Evolutionary conservation across 768 basidiomycete species (phyloP).

Genomic region (Amanita pallidorosea): DNA sequence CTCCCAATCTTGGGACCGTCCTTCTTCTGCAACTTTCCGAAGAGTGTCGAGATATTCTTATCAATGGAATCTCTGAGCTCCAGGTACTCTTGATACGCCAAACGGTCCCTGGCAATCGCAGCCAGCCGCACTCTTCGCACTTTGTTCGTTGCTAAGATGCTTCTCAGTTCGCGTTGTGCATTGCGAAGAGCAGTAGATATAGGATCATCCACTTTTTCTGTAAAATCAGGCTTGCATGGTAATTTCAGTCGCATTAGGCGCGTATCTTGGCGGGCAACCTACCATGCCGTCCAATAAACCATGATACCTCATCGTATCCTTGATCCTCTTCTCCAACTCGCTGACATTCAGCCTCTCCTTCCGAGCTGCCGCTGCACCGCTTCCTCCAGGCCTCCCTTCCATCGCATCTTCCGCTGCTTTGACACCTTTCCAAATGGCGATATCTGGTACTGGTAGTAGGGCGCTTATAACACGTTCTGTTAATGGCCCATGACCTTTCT

Average conservation of each 20-base stretch:
- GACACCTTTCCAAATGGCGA: conserved; percentile 59
- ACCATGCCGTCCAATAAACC: conserved; percentile 62
- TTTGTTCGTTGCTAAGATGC: conserved; percentile 75
- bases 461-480: conserved; percentile 79
- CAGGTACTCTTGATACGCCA: conserved; percentile 88
- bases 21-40: conserved; percentile 76
- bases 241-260: background rate
- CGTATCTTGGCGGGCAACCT: conserved; percentile 19
- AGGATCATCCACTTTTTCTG: conserved; percentile 83
- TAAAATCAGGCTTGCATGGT: conserved; percentile 52
- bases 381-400: conserved; percentile 75
- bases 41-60: conserved; percentile 66
- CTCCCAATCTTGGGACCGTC: conserved; percentile 65
- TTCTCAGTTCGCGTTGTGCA: conserved; percentile 72
- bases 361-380: conserved; percentile 65
- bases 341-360: conserved; percentile 69
- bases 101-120: conserved; percentile 70
- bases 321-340: conserved; percentile 66
- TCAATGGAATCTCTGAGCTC: conserved; percentile 80
- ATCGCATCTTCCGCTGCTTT: conserved; percentile 80
- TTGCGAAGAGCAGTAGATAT: conserved; percentile 85
- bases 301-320: conserved; percentile 70
- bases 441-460: conserved; percentile 59
- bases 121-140: conserved; percentile 65
- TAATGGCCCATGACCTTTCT: conserved; percentile 76